Base-by-base conservation (phyloP, 1,139 yeast genomes). In the Geotrichum histeridarum region DNA sequence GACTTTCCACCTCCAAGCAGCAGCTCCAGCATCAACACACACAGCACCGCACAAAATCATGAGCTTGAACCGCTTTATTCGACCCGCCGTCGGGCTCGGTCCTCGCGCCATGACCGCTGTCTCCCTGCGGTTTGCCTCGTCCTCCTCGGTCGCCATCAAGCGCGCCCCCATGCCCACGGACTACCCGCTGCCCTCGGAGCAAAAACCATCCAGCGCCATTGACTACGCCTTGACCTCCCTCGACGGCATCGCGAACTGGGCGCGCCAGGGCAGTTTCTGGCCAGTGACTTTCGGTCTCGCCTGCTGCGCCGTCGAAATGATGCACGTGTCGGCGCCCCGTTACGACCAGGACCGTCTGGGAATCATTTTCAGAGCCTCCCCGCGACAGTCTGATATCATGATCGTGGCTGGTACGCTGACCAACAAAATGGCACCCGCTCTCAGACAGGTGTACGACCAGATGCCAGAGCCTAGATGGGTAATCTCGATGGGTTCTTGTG, bases 281-380 rank as follows among this genome's bases (percentile, higher is more conserved):
- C 96, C 96, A 12, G 94, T 87, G 53, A 88, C 96, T 49, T 88
- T 88, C 72, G 96, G 95, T 43, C 77, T 87, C 67, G 95, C 95
- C 8, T 87, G 95, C 74, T 87, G 95, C 76, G 95, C 95, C 59
- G 95, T 88, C 48, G 96, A 88, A 73, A 88, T 88, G 96, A 88
- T 88, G 96, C 96, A 88, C 73, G 88, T 85, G 46, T 88, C 95
- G 32, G 83, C 95, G 57, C 95, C 96, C 60, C 79, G 96, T 70
- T 88, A 88, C 73, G 96, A 88, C 75, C 95, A 88, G 75, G 96
- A 88, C 76, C 82, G 96, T 70, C 77, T 88, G 70, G 96, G 96
- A 66, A 87, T 88, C 69, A 88, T 88, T 80, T 88, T 88, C 81
- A 84, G 96, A 77, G 95, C 95, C 39, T 85, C 95, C 46, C 96